A percentile compares a stretch with the other conserved stretches of the same genome.
Evolutionary conservation across 2,329 filamentous ascomycete species (phyloP).

Genomic region (Cladosporium austrohemisphaericum): DNA sequence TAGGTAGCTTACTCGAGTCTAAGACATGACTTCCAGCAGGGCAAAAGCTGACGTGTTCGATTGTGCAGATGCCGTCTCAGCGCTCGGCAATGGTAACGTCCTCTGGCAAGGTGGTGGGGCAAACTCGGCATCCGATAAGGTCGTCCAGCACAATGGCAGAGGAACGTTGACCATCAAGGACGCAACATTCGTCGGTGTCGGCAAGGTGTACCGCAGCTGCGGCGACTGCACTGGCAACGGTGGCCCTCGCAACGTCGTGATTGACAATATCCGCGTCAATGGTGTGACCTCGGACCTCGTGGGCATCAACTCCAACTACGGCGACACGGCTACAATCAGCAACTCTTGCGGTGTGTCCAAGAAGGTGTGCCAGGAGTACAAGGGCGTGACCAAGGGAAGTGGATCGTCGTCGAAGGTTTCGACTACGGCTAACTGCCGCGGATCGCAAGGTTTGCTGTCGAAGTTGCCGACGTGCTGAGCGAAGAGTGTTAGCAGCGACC

Average conservation of each 20-base stretch:
- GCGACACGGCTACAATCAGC: slow-evolving; percentile 19
- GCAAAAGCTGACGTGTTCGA: not conserved
- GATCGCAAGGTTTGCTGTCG: slow-evolving; percentile 15
- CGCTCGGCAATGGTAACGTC: slow-evolving; percentile 37
- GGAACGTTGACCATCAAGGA: slow-evolving; percentile 32
- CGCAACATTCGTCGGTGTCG: slow-evolving; percentile 6
- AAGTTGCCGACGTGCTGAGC: slow-evolving; percentile 17
- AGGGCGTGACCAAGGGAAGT: slow-evolving; percentile 18
- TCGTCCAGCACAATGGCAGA: slow-evolving; percentile 42
- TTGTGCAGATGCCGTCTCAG: slow-evolving; percentile 31
- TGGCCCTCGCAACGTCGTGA: slow-evolving; percentile 19
- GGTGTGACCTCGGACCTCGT: slow-evolving; percentile 19
- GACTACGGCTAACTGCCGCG: slow-evolving; percentile 16
- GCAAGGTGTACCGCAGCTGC: slow-evolving; percentile 12
- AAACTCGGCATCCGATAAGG: slow-evolving; percentile 35
- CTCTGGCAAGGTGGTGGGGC: slow-evolving; percentile 14
- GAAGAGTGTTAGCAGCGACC: no score
- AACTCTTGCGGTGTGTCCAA: slow-evolving; percentile 19
- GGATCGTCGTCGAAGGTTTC: slow-evolving; percentile 14
- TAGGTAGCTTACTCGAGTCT: slow-evolving; percentile 3
- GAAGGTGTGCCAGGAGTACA: slow-evolving; percentile 20
- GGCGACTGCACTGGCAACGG: slow-evolving; percentile 15
- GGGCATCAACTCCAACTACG: slow-evolving; percentile 21
- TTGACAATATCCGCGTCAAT: slow-evolving; percentile 20
- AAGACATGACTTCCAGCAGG: not conserved